Conservation (phyloP, 2,329 filamentous ascomycete species). For the Lecanosticta acicola region DNA sequence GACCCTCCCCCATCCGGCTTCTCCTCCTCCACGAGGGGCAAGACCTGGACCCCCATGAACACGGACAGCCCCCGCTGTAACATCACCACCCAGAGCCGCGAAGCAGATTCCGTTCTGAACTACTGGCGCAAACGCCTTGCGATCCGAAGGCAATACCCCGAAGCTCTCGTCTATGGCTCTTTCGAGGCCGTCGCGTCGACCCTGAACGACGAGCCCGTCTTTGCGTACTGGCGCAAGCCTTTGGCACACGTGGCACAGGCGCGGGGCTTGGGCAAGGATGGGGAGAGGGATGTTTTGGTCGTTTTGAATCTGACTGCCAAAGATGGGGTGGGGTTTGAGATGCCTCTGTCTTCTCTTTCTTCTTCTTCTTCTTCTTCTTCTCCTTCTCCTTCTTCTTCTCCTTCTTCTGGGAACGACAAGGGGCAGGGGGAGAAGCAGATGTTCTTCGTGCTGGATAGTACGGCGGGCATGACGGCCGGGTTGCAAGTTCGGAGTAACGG, state of each 20-base stretch:
- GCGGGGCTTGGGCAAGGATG: neutral
- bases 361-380: too few species aligned
- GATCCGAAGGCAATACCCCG: conserved; percentile 10
- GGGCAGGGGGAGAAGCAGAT: neutral
- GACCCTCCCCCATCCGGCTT: conserved; percentile 53
- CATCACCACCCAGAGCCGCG: conserved; percentile 9
- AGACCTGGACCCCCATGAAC: conserved; percentile 23
- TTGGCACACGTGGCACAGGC: neutral
- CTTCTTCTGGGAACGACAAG: neutral
- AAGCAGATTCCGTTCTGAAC: conserved; percentile 9
- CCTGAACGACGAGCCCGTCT: conserved; percentile 10
- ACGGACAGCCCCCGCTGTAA: conserved; percentile 16
- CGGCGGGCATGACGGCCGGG: neutral
- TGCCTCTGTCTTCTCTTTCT: conserved; percentile 11
- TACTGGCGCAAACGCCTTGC: conserved; percentile 18
- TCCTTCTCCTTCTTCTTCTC: too few species aligned
- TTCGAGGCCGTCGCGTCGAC: conserved; percentile 13
- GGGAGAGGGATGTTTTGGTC: conserved; percentile 13
- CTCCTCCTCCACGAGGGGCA: conserved; percentile 26
- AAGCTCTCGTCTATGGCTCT: conserved; percentile 15
- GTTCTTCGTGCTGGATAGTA: conserved; percentile 3
- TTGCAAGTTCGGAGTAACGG: neutral
- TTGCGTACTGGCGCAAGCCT: conserved; percentile 17
- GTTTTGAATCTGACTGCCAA: conserved; percentile 16
- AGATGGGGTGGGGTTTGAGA: conserved; percentile 8